Evolutionary conservation across 768 basidiomycete genomes (phyloP), one percentile per base, ranked within the genome.

Genomic region (Paxillus rubicundulus): DNA sequence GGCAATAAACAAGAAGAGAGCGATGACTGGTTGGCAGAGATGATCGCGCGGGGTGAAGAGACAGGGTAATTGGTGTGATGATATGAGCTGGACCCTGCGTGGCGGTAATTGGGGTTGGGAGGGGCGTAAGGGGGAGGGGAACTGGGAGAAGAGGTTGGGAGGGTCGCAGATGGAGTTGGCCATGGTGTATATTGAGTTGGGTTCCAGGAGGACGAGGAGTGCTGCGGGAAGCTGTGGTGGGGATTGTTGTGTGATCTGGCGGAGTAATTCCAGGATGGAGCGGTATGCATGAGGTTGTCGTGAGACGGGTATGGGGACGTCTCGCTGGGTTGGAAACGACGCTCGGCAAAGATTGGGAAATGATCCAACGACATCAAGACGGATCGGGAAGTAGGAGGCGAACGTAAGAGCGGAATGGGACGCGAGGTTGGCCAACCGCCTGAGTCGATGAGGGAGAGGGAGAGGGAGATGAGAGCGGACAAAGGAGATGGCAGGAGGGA

Each of bases 341-440:
- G 61, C 9, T 70, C 68, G 8, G 63, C 6, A 40, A 69, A 67
- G n/a, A 69, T 37, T 45, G 67, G 49, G 18, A 70, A 68, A 24
- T 69, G 67, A 69, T 69, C 67, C 59, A 69, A 53, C 1, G 68
- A 69, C 69, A 69, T 68, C 48, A 27, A 24, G 41, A n/a, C 38
- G 38, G 52, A 62, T 55, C 56, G 50, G 48, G 38, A 45, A 30
- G 45, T 18, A 17, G 46, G 32, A 40, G 42, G 39, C 24, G 24
- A 24, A 24, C 16, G 30, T 28, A 43, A 43, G 21, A 6, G 12
- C 13, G 18, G 42, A 34, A 42, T 24, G 45, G 16, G 18, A 17
- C 14, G 33, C 18, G 38, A 17, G 14, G 24, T 18, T 30, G 18
- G 40, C 34, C 16, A 20, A 27, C 10, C 37, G 17, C 10, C 3